Base-by-base conservation (phyloP, 2,329 filamentous ascomycete species). In the Diplodia seriata region DNA sequence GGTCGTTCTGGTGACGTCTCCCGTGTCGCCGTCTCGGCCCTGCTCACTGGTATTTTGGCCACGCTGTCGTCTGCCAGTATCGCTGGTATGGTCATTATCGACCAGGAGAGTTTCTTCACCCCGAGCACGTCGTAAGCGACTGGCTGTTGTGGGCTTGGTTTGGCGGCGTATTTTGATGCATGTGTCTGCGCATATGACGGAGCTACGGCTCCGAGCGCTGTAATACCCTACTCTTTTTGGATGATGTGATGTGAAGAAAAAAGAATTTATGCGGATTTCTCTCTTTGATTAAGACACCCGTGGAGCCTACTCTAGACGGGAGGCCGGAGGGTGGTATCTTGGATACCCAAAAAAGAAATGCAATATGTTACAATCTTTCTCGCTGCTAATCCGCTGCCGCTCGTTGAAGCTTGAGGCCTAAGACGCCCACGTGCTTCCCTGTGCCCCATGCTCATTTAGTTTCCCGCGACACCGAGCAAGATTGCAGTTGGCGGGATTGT, bases 11-110 rank as follows among this genome's bases (percentile, higher is more conserved):
- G 90, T 68, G 91, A 95, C 73, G 90, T 97, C 12, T 89, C 91
- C 4, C 85, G 85, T 56, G 85, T 97, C 33, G 92, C 92, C 3
- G 68, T 96, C 23, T 93, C 90, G 38, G 91, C 93, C 6, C 85
- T 97, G 70, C 77, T 93, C 64, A 90, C 91, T 0, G 93, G 93
- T 75, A 87, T 95, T 40, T 81, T 96, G 69, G 87, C 90, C 33
- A 97, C 93, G 0, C 81, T 97, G 73, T 93, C 89, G 2, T 92
- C 89, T 73, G 93, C 93, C 18, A 87, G 86, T 66, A 88, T 94
- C 74, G 92, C 92, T 1, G 91, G 92, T 51, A 85, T 97, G 78
- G 83, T 97, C 69, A 86, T 92, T 55, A 88, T 86, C 23, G 79
- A 86, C 70, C 78, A 85, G 73, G 72, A 70, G 9, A 71, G 71